A percentile compares a stretch with the other conserved stretches of the same genome.
phyloP scores from a whole-genome alignment of 2,329 filamentous ascomycete genomes.

The Zarea fungicola region DNA sequence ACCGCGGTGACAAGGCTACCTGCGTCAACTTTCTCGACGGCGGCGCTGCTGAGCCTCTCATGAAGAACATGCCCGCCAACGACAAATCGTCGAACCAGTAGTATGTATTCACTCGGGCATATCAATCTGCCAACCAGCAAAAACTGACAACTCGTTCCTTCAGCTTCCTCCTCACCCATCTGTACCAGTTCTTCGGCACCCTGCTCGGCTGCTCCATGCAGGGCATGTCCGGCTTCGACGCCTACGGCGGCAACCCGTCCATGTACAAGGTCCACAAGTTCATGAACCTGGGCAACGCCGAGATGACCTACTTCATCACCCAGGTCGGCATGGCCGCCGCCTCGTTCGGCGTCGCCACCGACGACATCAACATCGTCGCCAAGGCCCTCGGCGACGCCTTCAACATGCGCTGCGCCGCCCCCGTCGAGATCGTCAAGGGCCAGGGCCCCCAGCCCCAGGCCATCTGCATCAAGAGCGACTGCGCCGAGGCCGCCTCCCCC shows the following conservation, averaged over 20 bases:
- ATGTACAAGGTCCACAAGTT: slow-evolving; percentile 54
- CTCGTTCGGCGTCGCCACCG: slow-evolving; percentile 53
- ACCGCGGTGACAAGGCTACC: slow-evolving; percentile 41
- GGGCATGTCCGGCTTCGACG: slow-evolving; percentile 43
- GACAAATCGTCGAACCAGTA: slow-evolving; percentile 48
- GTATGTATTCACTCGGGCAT: slow-evolving; percentile 35
- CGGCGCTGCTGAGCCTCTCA: slow-evolving; percentile 50
- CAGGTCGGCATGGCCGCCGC: slow-evolving; percentile 52
- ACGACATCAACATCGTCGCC: slow-evolving; percentile 46
- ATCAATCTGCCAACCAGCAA: not conserved
- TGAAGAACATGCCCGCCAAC: slow-evolving; percentile 50
- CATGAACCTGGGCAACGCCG: slow-evolving; percentile 48
- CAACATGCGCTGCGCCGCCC: slow-evolving; percentile 44
- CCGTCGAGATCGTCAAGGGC: slow-evolving; percentile 38
- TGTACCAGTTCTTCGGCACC: slow-evolving; percentile 57
- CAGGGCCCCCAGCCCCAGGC: slow-evolving; percentile 45
- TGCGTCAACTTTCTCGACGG: slow-evolving; percentile 58
- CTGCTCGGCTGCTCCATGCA: slow-evolving; percentile 51
- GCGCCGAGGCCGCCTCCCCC: slow-evolving; percentile 40
- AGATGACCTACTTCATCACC: slow-evolving; percentile 54
- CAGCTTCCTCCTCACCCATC: slow-evolving; percentile 53
- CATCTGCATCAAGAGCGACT: slow-evolving; percentile 48
- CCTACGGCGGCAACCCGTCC: slow-evolving; percentile 40
- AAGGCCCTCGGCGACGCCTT: slow-evolving; percentile 45
- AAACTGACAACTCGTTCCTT: not conserved